A percentile compares a stretch with the other conserved stretches of the same genome.
Evolutionary conservation across 805 yeast genomes (phyloP).

Genomic region (Spathaspora boniae): DNA sequence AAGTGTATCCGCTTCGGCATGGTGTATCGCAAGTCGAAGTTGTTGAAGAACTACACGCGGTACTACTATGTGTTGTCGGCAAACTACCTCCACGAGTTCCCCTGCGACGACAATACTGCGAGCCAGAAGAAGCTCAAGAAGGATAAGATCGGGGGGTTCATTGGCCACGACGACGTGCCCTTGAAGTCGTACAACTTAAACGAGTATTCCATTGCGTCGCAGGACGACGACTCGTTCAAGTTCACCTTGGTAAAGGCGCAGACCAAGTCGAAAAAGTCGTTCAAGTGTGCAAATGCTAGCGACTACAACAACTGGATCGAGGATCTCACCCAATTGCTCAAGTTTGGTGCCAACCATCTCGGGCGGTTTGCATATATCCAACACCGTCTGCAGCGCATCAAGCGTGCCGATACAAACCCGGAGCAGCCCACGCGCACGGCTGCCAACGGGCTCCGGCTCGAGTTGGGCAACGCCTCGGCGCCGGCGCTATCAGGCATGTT

Average conservation of each 20-base stretch:
- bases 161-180: constrained; percentile 39
- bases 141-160: constrained; percentile 35
- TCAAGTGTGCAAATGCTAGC: constrained; percentile 41
- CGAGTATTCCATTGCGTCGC: constrained; percentile 28
- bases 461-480: constrained; percentile 9
- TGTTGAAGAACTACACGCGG: constrained; percentile 37
- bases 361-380: constrained; percentile 41
- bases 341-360: constrained; percentile 40
- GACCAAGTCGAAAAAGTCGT: constrained; percentile 31
- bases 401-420: constrained; percentile 9
- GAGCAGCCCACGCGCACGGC: neutral
- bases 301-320: constrained; percentile 52
- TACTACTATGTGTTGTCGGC: constrained; percentile 39
- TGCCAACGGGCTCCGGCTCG: constrained; percentile 5
- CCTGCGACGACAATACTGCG: constrained; percentile 21
- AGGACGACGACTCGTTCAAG: constrained; percentile 31
- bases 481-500: constrained; percentile 32
- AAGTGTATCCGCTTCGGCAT: constrained; percentile 38
- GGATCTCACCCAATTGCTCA: constrained; percentile 51
- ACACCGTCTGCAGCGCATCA: constrained; percentile 34
- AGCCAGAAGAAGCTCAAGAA: constrained; percentile 4
- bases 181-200: constrained; percentile 40
- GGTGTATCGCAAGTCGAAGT: constrained; percentile 37
- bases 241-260: constrained; percentile 29
- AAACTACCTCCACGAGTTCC: constrained; percentile 42